Evolutionary conservation across 1,139 yeast species (phyloP), one percentile per base, ranked within the genome.

Genomic region (Saccharomyces pastorianus): DNA sequence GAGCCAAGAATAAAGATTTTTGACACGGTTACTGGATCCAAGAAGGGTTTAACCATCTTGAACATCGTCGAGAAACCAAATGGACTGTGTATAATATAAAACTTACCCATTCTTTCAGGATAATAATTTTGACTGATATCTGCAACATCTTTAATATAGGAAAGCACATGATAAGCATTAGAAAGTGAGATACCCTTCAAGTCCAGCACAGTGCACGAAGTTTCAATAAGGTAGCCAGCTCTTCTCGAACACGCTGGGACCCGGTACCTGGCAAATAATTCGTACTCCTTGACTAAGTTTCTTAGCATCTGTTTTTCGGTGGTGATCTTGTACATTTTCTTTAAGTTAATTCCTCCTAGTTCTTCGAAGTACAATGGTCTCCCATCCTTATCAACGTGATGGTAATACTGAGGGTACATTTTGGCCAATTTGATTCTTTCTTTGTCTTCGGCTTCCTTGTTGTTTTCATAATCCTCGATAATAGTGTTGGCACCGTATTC

Each of bases 71-170:
- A 83, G 73, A 90, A 91, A 4, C 98, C 98, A 71, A 89, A 90
- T 56, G 98, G 98, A 2, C 97, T 95, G 70, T 91, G 91, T 74
- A 91, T 88, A 67, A 90, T 76, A 75, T 88, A 91, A 70, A 91
- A 91, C 73, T 88, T 89, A 64, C 97, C 97, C 97, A 90, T 90
- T 73, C 97, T 85, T 76, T 91, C 98, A 9, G 98, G 98, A 72
- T 91, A 91, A 74, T 87, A 90, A 76, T 91, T 88, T 75, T 91
- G 98, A 57, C 97, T 96, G 67, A 91, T 88, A 64, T 80, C 76
- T 20, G 96, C 87, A 28, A 98, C 96, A 71, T 89, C 96, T 69
- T 84, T 82, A 55, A 91, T 95, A 72, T 90, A 91, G 29, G 85
- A 79, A 64, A 89, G 78, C 49, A 91, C 98, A 70, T 84, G 88